phyloP scores from a whole-genome alignment of 2,329 filamentous ascomycete genomes.

The Fusarium sp. region DNA sequence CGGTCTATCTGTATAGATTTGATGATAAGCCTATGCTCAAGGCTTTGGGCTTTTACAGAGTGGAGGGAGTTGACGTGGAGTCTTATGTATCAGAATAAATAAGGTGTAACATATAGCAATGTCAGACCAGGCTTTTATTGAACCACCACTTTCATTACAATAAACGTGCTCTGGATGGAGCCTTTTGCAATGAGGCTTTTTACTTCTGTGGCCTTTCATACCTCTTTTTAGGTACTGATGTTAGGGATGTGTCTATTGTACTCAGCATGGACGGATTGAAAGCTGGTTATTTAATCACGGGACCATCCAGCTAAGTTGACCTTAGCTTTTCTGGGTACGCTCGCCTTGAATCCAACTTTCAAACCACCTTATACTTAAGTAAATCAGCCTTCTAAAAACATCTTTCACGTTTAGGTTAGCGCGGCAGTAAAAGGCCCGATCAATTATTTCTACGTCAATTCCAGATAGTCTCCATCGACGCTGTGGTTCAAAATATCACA shows the following conservation, averaged over 20 bases:
- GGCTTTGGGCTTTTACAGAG: slow-evolving; percentile 60
- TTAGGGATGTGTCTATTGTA: accelerated
- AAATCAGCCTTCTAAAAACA: accelerated
- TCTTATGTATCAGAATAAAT: slow-evolving; percentile 22
- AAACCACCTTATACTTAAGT: accelerated
- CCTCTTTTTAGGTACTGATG: background rate
- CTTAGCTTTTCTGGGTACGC: accelerated
- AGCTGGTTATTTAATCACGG: background rate
- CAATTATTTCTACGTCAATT: background rate
- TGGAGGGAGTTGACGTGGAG: slow-evolving; percentile 27
- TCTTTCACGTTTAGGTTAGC: accelerated
- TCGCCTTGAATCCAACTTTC: background rate
- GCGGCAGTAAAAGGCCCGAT: accelerated
- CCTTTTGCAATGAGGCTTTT: accelerated
- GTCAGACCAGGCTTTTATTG: background rate
- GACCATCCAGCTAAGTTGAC: background rate
- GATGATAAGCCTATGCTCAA: slow-evolving; percentile 67
- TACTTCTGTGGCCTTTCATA: accelerated
- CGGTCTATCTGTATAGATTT: slow-evolving; percentile 65
- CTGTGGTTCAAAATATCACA: too few relatives aligned
- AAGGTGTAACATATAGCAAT: accelerated
- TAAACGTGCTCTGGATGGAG: accelerated
- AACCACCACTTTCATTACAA: background rate
- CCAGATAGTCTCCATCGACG: too few relatives aligned
- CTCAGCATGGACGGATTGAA: background rate